Evolutionary conservation across 2,329 filamentous ascomycete genomes (phyloP).

Genomic region (Curvularia verruculosa): DNA sequence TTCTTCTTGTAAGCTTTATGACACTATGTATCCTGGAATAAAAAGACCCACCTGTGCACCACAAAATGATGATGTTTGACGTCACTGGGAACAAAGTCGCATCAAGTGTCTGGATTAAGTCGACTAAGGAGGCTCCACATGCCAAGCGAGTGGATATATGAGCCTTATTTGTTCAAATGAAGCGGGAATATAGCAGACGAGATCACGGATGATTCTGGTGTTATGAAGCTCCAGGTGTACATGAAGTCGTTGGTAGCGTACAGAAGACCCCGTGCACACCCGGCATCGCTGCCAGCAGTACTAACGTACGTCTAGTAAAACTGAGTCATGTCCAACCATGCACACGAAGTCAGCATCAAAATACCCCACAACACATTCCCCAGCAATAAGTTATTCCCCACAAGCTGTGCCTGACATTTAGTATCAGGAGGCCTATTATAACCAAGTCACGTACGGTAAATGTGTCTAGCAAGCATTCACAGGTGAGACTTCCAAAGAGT

Average conservation of each 20-base stretch:
- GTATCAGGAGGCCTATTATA: no score
- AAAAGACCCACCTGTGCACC: neutral
- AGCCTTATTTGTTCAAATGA: neutral
- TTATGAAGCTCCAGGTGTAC: neutral
- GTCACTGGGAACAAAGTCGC: neutral
- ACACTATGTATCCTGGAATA: neutral
- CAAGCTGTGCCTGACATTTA: no score
- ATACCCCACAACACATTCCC: neutral
- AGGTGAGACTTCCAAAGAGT: neutral
- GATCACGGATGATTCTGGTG: neutral
- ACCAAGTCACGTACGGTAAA: no score
- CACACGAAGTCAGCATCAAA: neutral
- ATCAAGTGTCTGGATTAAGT: neutral
- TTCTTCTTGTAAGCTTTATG: neutral
- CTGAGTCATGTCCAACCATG: neutral
- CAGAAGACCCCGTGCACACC: neutral
- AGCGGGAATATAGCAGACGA: neutral
- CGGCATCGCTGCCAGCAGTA: neutral
- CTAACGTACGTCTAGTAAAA: neutral
- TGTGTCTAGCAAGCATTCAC: neutral
- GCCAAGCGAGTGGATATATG: neutral
- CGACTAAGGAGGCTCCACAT: neutral
- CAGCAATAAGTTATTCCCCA: no score
- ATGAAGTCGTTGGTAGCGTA: neutral
- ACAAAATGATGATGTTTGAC: neutral